Percentiles rank a stretch among this genome's conserved stretches.
These are phyloP conservation scores for Botryotinia convoluta DNA, from an alignment of 2,329 filamentous ascomycete genomes.

Conservation along the genomic window DNA sequence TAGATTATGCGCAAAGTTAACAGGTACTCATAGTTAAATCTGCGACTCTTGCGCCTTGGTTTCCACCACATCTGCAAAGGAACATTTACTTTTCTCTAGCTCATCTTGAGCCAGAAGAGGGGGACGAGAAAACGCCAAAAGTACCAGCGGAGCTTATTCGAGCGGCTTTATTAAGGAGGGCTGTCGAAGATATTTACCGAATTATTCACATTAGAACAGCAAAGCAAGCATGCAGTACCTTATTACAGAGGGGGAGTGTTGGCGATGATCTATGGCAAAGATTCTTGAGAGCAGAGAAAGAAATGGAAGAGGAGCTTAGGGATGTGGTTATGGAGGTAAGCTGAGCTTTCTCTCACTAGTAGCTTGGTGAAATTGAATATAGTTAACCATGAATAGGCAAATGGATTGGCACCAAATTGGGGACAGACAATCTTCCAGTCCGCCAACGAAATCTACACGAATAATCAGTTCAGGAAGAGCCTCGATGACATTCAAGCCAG, in stretches of 20 bases:
- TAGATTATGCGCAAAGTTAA: slow-evolving; percentile 10
- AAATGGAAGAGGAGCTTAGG: slow-evolving; percentile 92
- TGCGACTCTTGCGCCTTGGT: slow-evolving; percentile 90
- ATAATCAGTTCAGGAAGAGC: slow-evolving; percentile 70
- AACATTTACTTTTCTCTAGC: slow-evolving; percentile 93
- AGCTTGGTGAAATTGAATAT: not conserved
- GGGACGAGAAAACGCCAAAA: slow-evolving; percentile 62
- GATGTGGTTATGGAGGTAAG: slow-evolving; percentile 90
- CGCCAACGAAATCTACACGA: slow-evolving; percentile 92
- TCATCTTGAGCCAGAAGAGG: slow-evolving; percentile 66
- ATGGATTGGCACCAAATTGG: slow-evolving; percentile 85
- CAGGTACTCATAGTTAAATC: slow-evolving; percentile 57
- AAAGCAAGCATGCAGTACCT: slow-evolving; percentile 79
- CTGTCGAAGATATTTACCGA: slow-evolving; percentile 87
- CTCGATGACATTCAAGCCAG: slow-evolving; percentile 73
- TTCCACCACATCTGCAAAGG: slow-evolving; percentile 83
- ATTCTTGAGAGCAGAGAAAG: slow-evolving; percentile 88
- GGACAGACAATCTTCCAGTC: slow-evolving; percentile 95
- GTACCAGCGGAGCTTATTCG: slow-evolving; percentile 84
- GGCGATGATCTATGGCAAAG: slow-evolving; percentile 95
- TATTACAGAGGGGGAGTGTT: slow-evolving; percentile 87
- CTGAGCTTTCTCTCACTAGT: not conserved
- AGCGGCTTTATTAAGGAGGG: slow-evolving; percentile 82
- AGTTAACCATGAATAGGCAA: slow-evolving; percentile 61
- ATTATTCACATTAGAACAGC: slow-evolving; percentile 85